Percentiles rank a stretch among this genome's conserved stretches.
These are phyloP conservation scores for Eucalyptus decipiens DNA, from an alignment of 345 rosid species.

Conservation along the genomic window DNA sequence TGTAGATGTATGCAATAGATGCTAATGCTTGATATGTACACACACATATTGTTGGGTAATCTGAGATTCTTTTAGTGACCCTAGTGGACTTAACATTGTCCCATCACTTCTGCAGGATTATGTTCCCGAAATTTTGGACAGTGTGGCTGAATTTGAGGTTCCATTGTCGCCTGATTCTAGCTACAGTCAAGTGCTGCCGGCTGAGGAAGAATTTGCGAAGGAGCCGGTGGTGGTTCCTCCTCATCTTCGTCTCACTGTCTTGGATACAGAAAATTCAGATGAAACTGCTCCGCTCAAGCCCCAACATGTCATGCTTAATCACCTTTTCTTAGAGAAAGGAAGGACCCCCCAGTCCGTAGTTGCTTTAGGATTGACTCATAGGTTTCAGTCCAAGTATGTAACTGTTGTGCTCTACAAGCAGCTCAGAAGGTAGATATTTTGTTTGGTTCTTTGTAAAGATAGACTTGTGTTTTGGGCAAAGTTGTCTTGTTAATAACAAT, in stretches of 20 bases:
- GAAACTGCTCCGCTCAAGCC: constrained; percentile 51
- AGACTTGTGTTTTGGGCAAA: background rate
- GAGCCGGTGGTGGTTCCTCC: constrained; percentile 66
- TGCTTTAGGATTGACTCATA: constrained; percentile 73
- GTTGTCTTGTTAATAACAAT: constrained; percentile 6
- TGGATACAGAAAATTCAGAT: constrained; percentile 32
- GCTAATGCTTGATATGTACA: background rate
- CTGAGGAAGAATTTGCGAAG: constrained; percentile 67
- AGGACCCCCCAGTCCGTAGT: constrained; percentile 70
- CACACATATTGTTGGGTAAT: background rate
- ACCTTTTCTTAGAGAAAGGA: constrained; percentile 72
- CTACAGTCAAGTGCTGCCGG: constrained; percentile 50
- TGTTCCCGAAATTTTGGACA: constrained; percentile 73
- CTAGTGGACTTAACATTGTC: background rate
- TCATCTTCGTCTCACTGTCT: constrained; percentile 59
- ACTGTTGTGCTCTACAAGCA: constrained; percentile 91
- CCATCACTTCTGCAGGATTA: constrained; percentile 29
- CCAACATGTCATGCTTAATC: constrained; percentile 82
- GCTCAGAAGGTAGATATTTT: constrained; percentile 28
- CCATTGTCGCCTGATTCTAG: constrained; percentile 76
- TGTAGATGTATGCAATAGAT: background rate
- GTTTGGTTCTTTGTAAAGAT: constrained; percentile 6
- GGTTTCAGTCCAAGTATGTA: constrained; percentile 85
- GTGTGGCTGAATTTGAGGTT: constrained; percentile 63
- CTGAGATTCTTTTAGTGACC: background rate